phyloP scores from a whole-genome alignment of 176 grass and related monocot species.

The Oryza meyeriana region DNA sequence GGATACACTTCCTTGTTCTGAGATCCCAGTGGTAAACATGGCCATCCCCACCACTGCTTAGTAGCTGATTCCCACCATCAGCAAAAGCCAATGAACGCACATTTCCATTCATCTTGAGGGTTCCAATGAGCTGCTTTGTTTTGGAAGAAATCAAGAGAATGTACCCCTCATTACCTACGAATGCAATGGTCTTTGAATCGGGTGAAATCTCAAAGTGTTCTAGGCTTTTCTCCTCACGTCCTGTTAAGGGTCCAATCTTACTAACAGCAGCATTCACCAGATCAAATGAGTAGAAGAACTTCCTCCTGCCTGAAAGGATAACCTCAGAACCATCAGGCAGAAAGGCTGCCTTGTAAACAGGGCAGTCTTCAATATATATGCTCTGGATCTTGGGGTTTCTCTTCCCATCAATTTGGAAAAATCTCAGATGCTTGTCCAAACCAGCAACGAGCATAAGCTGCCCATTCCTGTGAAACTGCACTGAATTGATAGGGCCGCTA shows the following conservation, averaged over 20 bases:
- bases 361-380: slow-evolving; percentile 70
- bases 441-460: slow-evolving; percentile 74
- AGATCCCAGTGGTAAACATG: slow-evolving; percentile 87
- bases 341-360: slow-evolving; percentile 63
- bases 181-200: slow-evolving; percentile 81
- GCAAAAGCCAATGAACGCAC: slow-evolving; percentile 70
- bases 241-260: slow-evolving; percentile 66
- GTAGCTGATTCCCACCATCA: slow-evolving; percentile 53
- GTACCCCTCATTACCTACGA: slow-evolving; percentile 80
- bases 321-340: slow-evolving; percentile 78
- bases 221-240: slow-evolving; percentile 77
- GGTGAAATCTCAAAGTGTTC: slow-evolving; percentile 83
- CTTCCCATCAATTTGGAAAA: slow-evolving; percentile 87
- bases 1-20: slow-evolving; percentile 71
- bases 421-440: slow-evolving; percentile 60
- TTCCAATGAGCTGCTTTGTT: slow-evolving; percentile 79
- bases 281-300: slow-evolving; percentile 87
- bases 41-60: slow-evolving; percentile 72
- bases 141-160: slow-evolving; percentile 77
- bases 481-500: slow-evolving; percentile 65
- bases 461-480: slow-evolving; percentile 84
- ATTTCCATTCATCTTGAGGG: slow-evolving; percentile 85
- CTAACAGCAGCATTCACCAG: slow-evolving; percentile 61
- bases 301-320: slow-evolving; percentile 70
- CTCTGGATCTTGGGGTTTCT: slow-evolving; percentile 68